Percentiles rank a stretch among this genome's conserved stretches.
Conservation (phyloP, 106 monocot genomes). For the Phalaenopsis equestris region DNA sequence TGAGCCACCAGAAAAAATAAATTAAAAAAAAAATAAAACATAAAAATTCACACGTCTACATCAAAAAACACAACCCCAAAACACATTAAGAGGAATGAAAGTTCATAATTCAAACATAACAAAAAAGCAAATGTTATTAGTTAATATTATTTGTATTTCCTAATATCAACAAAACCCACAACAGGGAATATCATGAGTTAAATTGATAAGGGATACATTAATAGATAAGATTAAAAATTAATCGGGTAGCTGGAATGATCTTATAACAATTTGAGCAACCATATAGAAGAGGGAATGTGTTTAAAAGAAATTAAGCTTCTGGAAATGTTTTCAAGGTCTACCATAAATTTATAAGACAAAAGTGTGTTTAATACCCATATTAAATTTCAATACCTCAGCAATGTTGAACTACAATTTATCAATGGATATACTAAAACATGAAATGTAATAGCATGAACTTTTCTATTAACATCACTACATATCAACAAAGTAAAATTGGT, state of each 20-base stretch:
- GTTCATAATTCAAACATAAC: background rate
- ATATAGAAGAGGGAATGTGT: background rate
- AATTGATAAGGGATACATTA: background rate
- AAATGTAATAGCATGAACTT: background rate
- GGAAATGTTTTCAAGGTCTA: background rate
- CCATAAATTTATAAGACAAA: background rate
- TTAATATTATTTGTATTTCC: background rate
- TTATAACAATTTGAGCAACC: background rate
- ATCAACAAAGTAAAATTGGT: background rate
- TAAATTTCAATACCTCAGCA: background rate
- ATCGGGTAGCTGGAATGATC: background rate
- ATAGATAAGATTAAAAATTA: background rate
- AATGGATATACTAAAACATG: background rate
- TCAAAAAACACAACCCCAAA: constrained; percentile 5
- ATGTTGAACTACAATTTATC: background rate
- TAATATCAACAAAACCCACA: background rate
- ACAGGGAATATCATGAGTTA: background rate
- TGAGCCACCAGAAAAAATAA: constrained; percentile 2
- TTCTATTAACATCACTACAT: background rate
- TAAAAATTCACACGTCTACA: background rate
- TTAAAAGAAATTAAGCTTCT: background rate
- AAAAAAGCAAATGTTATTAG: background rate
- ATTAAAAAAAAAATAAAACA: background rate
- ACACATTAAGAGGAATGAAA: background rate
- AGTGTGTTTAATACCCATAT: background rate